phyloP scores from a whole-genome alignment of 495 filamentous ascomycete genomes.

The Thermochaetoides thermophila region DNA sequence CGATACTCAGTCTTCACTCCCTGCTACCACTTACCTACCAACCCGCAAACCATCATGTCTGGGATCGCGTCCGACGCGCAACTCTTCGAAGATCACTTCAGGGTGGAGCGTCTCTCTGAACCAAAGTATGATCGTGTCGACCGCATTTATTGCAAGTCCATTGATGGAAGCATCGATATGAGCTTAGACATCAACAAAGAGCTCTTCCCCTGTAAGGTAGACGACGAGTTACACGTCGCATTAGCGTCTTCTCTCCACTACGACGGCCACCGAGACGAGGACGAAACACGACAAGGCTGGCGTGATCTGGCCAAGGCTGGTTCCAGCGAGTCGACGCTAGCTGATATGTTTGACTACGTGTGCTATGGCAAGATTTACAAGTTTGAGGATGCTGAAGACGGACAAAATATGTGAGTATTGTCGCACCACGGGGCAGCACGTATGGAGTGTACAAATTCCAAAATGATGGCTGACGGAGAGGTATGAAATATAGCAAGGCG shows the following conservation, averaged over 20 bases:
- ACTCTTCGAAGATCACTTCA: conserved; percentile 88
- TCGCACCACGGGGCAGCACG: neutral
- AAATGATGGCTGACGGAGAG: conserved; percentile 9
- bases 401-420: conserved; percentile 63
- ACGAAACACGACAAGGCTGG: conserved; percentile 69
- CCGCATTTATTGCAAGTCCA: conserved; percentile 58
- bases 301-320: conserved; percentile 50
- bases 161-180: conserved; percentile 51
- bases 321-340: conserved; percentile 50
- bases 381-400: conserved; percentile 73
- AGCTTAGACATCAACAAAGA: conserved; percentile 89
- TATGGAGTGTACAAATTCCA: no score
- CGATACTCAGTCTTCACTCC: neutral
- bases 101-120: conserved; percentile 56
- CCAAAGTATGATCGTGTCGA: conserved; percentile 91
- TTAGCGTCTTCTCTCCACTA: conserved; percentile 72
- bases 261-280: conserved; percentile 60
- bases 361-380: conserved; percentile 96
- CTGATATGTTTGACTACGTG: conserved; percentile 92
- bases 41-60: conserved; percentile 28
- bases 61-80: conserved; percentile 56
- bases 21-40: neutral
- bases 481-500: conserved; percentile 52
- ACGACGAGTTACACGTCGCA: conserved; percentile 62
- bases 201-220: conserved; percentile 60